These are phyloP conservation scores for Malassezia globosa DNA, from an alignment of 1,284 basidiomycete species.

Conservation along the genomic window DNA sequence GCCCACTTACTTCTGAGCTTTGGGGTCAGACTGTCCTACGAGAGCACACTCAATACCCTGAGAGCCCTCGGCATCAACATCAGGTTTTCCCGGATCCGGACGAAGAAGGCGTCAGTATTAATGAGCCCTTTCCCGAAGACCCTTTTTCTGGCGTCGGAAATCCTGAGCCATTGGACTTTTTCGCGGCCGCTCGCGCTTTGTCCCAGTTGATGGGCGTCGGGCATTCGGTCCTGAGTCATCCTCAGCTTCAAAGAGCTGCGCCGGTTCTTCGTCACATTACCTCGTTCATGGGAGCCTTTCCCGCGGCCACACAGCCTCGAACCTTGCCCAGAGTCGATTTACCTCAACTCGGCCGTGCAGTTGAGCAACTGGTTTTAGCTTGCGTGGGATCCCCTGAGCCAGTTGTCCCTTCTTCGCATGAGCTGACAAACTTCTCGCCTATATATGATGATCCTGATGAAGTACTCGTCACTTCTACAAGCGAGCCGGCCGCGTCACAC, in stretches of 20 bases:
- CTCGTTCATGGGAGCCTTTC: constrained; percentile 3
- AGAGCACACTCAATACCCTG: no score
- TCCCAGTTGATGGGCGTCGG: background rate
- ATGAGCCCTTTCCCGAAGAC: background rate
- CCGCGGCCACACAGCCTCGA: background rate
- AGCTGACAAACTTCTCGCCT: background rate
- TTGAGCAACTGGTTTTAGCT: background rate
- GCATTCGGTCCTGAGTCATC: constrained; percentile 2
- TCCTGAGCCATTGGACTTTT: background rate
- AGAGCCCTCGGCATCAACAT: no score
- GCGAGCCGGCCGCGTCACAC: no score
- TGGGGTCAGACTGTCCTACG: no score
- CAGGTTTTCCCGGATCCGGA: no score
- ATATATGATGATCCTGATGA: background rate
- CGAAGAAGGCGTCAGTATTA: background rate
- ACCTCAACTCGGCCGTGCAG: background rate
- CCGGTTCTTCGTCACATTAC: background rate
- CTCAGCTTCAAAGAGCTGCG: constrained; percentile 5
- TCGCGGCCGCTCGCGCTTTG: background rate
- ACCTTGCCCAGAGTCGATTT: background rate
- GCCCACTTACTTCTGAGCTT: background rate
- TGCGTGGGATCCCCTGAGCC: no score
- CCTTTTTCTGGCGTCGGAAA: background rate
- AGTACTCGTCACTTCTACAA: background rate
- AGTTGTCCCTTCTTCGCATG: no score